Evolutionary conservation across 352 stramenopile species (phyloP), one percentile per base, ranked within the genome.

Genomic region (Phytophthora litchii): DNA sequence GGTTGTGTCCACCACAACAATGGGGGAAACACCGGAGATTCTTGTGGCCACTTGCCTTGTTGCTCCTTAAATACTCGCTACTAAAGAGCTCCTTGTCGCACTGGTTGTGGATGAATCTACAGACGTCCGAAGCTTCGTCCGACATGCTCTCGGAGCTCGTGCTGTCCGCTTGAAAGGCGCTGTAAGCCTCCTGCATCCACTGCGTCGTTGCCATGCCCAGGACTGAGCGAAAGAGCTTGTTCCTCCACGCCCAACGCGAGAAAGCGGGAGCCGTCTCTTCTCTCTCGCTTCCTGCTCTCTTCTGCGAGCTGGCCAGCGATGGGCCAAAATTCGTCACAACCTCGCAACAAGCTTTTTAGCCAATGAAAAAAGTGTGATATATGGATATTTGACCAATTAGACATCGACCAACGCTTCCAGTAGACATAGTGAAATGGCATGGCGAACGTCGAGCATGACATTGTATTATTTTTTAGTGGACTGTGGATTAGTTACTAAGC

Each of bases 21-120:
- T 94, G 85, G 11, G 85, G 85, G 68, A 94, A 94, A 54, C 85
- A 94, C 2, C 82, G 82, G 12, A 91, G 55, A 59, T 91, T 91
- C 79, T 94, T 94, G 61, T 92, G 81, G 14, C 85, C 85, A 37
- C 85, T 91, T 2, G 85, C 83, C 67, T 94, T 94, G 70, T 94
- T 94, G 64, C 80, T 92, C 81, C 82, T 69, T 64, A 89, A 71
- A 72, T 91, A 91, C 55, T 91, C 82, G 52, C 64, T 73, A 21
- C 70, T 83, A 51, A 91, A 91, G 54, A 91, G 78, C 50, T 86
- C 78, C 36, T 87, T 83, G 34, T 89, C 78, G 63, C 82, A 91
- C 54, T 91, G 82, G 21, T 74, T 78, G 67, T 91, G 82, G 25
- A 84, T 66, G 32, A 91, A 91, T 4, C 72, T 61, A 29, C 74